Conservation (phyloP, 352 stramenopile species). For the Globisporangium okanoganense region DNA sequence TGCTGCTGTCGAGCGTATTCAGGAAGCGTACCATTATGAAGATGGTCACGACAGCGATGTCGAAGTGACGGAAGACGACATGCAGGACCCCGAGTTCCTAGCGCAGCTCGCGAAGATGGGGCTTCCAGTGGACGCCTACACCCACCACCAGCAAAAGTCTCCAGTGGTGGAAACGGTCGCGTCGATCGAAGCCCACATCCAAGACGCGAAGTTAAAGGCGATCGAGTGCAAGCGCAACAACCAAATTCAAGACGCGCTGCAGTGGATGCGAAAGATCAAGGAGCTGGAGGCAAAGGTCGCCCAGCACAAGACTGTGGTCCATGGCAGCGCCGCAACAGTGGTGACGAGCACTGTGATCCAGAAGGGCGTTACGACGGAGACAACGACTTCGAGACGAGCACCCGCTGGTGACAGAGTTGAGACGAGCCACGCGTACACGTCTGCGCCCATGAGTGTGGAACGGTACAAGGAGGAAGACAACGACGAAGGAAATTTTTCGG, state of each 20-base stretch:
- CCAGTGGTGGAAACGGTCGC: constrained; percentile 15
- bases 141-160: too few relatives aligned
- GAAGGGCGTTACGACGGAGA: not conserved
- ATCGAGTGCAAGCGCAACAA: constrained; percentile 53
- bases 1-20: not conserved
- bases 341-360: not conserved
- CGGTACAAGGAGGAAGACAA: constrained; percentile 8
- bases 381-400: not conserved
- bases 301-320: not conserved
- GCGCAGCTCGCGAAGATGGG: constrained; percentile 53
- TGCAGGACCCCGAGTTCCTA: constrained; percentile 66
- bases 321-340: not conserved
- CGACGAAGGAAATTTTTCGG: constrained; percentile 15
- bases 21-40: constrained; percentile 11
- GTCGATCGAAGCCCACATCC: constrained; percentile 41
- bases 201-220: constrained; percentile 38
- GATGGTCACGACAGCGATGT: constrained; percentile 28
- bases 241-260: constrained; percentile 49
- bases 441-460: constrained; percentile 1
- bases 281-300: constrained; percentile 41
- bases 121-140: constrained; percentile 19
- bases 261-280: constrained; percentile 57
- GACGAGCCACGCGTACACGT: constrained; percentile 14
- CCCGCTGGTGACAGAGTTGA: not conserved
- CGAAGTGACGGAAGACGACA: constrained; percentile 76